These are phyloP conservation scores for Trypanosoma rangeli DNA, from an alignment of 208 protist species.

Conservation along the genomic window DNA sequence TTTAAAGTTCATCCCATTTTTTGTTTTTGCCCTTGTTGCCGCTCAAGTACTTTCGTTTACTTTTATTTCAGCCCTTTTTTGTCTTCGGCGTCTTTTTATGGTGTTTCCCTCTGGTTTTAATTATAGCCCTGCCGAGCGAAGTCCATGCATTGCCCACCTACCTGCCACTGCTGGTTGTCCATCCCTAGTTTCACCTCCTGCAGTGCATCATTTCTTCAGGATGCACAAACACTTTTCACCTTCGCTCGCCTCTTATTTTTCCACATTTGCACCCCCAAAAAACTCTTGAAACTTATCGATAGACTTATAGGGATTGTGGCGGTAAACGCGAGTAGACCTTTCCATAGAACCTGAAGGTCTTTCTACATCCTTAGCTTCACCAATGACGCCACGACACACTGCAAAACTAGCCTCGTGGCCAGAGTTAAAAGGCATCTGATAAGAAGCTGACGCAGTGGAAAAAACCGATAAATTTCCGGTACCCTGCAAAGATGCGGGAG, in stretches of 20 bases:
- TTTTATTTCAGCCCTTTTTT: too few relatives aligned
- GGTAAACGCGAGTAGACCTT: neutral
- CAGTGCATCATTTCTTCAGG: too few relatives aligned
- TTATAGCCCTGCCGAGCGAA: too few relatives aligned
- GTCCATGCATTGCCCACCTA: too few relatives aligned
- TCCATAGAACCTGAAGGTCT: neutral
- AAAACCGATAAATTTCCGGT: neutral
- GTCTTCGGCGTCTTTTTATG: too few relatives aligned
- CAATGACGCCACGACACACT: neutral
- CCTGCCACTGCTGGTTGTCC: too few relatives aligned
- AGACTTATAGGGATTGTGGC: slow-evolving; percentile 6
- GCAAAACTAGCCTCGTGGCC: neutral
- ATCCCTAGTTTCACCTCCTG: too few relatives aligned
- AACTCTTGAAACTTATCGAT: neutral
- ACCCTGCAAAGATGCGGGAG: neutral
- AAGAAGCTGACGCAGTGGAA: neutral
- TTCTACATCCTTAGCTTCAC: neutral
- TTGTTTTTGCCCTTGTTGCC: neutral
- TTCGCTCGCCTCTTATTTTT: neutral
- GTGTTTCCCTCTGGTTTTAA: too few relatives aligned
- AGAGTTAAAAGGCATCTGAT: neutral
- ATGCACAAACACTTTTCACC: neutral
- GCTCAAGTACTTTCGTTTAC: too few relatives aligned
- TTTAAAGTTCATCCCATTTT: neutral
- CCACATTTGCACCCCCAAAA: neutral